Evolutionary conservation across 805 yeast species (phyloP).

Genomic region (Komagataella pseudopastoris): DNA sequence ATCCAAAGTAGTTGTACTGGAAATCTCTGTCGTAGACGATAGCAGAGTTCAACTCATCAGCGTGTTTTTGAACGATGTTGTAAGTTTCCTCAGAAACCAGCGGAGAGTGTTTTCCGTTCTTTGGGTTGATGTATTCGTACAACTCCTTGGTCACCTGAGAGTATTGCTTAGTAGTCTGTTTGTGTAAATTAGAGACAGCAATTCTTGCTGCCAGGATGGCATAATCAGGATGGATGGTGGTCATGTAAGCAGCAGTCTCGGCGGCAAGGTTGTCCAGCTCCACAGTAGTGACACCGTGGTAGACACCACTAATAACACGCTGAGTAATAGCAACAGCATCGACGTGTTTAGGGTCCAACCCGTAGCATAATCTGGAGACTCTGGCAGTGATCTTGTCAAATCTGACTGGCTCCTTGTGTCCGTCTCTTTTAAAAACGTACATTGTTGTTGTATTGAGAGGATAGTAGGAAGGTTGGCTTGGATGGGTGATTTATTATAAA

Average conservation of each 20-base stretch:
- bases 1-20: constrained; percentile 44
- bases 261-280: constrained; percentile 78
- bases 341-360: constrained; percentile 80
- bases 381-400: constrained; percentile 95
- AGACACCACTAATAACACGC: constrained; percentile 89
- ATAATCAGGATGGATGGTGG: constrained; percentile 96
- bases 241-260: constrained; percentile 96
- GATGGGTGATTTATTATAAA: not conserved
- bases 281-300: constrained; percentile 91
- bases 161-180: constrained; percentile 81
- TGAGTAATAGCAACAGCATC: constrained; percentile 96
- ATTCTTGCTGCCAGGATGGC: constrained; percentile 92
- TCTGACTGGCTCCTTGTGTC: constrained; percentile 87
- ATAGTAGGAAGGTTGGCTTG: not conserved
- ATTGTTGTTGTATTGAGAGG: constrained; percentile 18
- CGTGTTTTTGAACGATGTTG: constrained; percentile 47
- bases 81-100: constrained; percentile 59
- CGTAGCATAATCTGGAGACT: constrained; percentile 87
- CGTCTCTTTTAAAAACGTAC: constrained; percentile 88
- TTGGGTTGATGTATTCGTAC: constrained; percentile 71
- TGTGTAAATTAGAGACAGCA: constrained; percentile 88
- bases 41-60: constrained; percentile 57
- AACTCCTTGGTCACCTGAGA: constrained; percentile 65
- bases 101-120: constrained; percentile 51
- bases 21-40: constrained; percentile 61